Percentiles rank a stretch among this genome's conserved stretches.
Evolutionary conservation across 495 filamentous ascomycete genomes (phyloP).

Genomic region (Aspergillus ellipticus): DNA sequence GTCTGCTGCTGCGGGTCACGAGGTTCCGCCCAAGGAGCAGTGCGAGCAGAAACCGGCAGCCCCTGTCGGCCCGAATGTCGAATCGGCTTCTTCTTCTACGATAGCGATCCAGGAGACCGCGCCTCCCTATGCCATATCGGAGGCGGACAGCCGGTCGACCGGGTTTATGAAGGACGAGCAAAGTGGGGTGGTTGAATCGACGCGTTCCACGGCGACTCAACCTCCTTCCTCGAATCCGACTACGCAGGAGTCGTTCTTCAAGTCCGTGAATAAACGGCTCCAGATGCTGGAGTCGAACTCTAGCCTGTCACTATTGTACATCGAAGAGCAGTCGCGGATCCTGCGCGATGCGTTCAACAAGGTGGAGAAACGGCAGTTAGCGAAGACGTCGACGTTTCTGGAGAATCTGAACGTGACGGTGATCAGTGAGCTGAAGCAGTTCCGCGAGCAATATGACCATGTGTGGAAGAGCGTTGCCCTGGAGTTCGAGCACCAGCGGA

Average conservation of each 20-base stretch:
- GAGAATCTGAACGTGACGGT: constrained; percentile 83
- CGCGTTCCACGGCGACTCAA: constrained; percentile 49
- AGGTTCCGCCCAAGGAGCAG: constrained; percentile 10
- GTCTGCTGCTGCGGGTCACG: background rate
- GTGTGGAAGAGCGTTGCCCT: constrained; percentile 93
- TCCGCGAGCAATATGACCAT: constrained; percentile 86
- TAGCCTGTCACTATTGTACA: constrained; percentile 89
- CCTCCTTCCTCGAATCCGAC: constrained; percentile 67
- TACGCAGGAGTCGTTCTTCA: constrained; percentile 96
- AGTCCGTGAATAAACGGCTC: constrained; percentile 88
- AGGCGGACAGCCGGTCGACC: constrained; percentile 20
- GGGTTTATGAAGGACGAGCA: constrained; percentile 29
- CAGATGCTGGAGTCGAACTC: constrained; percentile 89
- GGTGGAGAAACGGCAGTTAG: constrained; percentile 82
- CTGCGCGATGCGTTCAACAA: constrained; percentile 87
- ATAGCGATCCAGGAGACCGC: constrained; percentile 18
- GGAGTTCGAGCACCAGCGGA: constrained; percentile 81
- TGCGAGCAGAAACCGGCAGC: constrained; percentile 23
- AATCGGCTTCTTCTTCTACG: constrained; percentile 21
- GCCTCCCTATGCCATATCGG: constrained; percentile 23
- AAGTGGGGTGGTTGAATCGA: constrained; percentile 30
- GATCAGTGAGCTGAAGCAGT: constrained; percentile 74
- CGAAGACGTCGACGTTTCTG: constrained; percentile 77
- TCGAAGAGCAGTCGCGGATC: constrained; percentile 90
- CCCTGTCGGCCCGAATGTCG: constrained; percentile 3